Percentiles rank a stretch among this genome's conserved stretches.
These are phyloP conservation scores for Fusarium gaditjirri DNA, from an alignment of 2,329 filamentous ascomycete genomes.

Conservation along the genomic window DNA sequence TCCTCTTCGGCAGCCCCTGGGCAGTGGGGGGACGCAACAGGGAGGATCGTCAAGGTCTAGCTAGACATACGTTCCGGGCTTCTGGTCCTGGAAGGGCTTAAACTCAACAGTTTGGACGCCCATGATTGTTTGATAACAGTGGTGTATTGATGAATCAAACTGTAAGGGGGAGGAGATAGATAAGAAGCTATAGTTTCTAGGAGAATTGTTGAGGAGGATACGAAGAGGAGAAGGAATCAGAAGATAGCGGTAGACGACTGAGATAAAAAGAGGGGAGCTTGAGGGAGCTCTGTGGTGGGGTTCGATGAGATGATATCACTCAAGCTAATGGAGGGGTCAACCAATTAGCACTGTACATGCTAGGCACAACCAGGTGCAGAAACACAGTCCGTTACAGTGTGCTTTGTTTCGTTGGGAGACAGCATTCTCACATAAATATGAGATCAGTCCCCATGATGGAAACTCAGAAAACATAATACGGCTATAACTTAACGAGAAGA, in stretches of 20 bases:
- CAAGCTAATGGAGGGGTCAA: slow-evolving; percentile 43
- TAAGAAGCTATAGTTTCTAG: not conserved
- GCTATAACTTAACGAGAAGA: too few relatives aligned
- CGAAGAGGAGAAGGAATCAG: slow-evolving; percentile 24
- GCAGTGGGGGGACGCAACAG: slow-evolving; percentile 20
- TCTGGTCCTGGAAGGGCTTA: slow-evolving; percentile 92
- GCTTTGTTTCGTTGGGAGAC: slow-evolving; percentile 11
- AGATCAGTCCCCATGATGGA: slow-evolving; percentile 18
- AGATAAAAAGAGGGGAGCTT: slow-evolving; percentile 45
- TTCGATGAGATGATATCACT: slow-evolving; percentile 45
- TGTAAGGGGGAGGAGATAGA: not conserved
- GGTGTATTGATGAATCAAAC: slow-evolving; percentile 6
- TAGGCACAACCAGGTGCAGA: fast-evolving
- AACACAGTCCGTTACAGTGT: slow-evolving; percentile 28
- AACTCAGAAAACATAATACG: not conserved
- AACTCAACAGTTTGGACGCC: slow-evolving; percentile 80
- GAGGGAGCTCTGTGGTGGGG: slow-evolving; percentile 44
- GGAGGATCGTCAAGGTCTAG: slow-evolving; percentile 19
- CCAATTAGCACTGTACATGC: slow-evolving; percentile 38
- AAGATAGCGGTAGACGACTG: slow-evolving; percentile 17
- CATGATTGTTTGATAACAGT: slow-evolving; percentile 63
- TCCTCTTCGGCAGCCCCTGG: slow-evolving; percentile 3
- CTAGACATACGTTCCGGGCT: slow-evolving; percentile 92
- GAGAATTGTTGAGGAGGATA: slow-evolving; percentile 33
- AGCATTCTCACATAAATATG: slow-evolving; percentile 13